A percentile compares a stretch with the other conserved stretches of the same genome.
These are phyloP conservation scores for Xerocomus potaroensis DNA, from an alignment of 768 basidiomycete species.

Conservation along the genomic window DNA sequence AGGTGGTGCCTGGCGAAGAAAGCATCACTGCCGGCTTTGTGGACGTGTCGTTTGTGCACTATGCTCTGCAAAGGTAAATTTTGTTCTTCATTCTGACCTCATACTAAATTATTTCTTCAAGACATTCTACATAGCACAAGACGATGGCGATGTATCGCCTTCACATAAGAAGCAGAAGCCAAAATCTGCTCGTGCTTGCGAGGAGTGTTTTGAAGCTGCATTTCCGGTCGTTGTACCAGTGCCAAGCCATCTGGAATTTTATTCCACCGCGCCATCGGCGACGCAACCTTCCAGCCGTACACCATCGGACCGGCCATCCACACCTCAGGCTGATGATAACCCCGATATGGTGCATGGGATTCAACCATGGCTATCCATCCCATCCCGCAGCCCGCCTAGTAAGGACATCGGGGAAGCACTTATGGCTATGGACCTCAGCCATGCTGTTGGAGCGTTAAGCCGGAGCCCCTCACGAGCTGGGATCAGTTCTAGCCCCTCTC, in stretches of 20 bases:
- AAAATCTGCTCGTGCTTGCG: conserved; percentile 77
- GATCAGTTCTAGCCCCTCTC: conserved; percentile 21
- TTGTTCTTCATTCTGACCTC: neutral
- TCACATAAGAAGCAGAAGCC: conserved; percentile 39
- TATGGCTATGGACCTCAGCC: conserved; percentile 38
- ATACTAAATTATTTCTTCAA: conserved; percentile 28
- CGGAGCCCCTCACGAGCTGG: conserved; percentile 22
- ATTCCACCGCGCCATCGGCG: conserved; percentile 5
- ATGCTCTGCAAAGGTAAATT: conserved; percentile 72
- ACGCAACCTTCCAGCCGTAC: conserved; percentile 8
- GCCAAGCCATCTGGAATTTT: neutral
- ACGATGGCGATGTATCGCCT: conserved; percentile 34
- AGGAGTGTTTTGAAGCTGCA: conserved; percentile 81
- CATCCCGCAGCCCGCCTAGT: conserved; percentile 14
- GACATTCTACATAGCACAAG: conserved; percentile 73
- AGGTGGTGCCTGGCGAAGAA: conserved; percentile 43
- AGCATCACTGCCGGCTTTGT: conserved; percentile 86
- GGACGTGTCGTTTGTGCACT: conserved; percentile 81
- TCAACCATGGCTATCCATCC: conserved; percentile 30
- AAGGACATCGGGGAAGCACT: conserved; percentile 27
- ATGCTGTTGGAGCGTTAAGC: conserved; percentile 11
- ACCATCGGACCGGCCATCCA: conserved; percentile 17
- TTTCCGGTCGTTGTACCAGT: conserved; percentile 50
- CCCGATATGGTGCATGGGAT: conserved; percentile 11
- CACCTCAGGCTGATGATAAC: conserved; percentile 14